Percentiles rank a stretch among this genome's conserved stretches.
These are phyloP conservation scores for Sisymbrium altissimum DNA, from an alignment of 345 rosid species.

Conservation along the genomic window DNA sequence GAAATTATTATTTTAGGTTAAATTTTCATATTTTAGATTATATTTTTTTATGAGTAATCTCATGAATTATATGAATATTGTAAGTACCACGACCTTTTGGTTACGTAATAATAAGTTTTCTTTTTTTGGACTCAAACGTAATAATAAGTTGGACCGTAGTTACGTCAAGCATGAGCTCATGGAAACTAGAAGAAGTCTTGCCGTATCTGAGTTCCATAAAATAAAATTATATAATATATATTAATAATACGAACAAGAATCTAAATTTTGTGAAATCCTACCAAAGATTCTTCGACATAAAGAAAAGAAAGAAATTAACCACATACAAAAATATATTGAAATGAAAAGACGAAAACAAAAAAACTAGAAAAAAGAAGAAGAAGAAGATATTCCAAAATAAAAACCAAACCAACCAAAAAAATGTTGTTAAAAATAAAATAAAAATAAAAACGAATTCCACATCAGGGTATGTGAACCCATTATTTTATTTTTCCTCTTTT, in stretches of 20 bases:
- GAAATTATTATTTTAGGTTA: neutral
- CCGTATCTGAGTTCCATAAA: conserved; percentile 7
- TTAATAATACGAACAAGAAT: neutral
- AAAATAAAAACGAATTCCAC: conserved; percentile 4
- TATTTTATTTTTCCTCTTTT: too few species aligned
- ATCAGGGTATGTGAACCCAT: conserved; percentile 21
- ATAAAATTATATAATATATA: neutral
- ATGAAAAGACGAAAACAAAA: neutral
- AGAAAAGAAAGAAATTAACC: neutral
- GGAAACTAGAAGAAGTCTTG: conserved; percentile 19
- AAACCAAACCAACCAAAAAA: too few species aligned
- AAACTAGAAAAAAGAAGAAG: neutral
- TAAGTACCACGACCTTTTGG: neutral
- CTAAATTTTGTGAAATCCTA: conserved; percentile 17
- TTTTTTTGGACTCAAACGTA: too few species aligned
- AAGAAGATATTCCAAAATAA: neutral
- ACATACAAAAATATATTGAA: neutral
- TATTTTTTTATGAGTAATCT: too few species aligned
- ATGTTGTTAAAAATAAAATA: too few species aligned
- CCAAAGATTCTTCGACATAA: conserved; percentile 15
- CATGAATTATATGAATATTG: neutral
- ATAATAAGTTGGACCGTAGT: neutral
- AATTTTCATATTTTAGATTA: too few species aligned
- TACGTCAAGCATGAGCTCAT: conserved; percentile 24
- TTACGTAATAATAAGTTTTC: neutral